Conservation (phyloP, 169 alveolate species). For the Plasmodium gonderi region DNA sequence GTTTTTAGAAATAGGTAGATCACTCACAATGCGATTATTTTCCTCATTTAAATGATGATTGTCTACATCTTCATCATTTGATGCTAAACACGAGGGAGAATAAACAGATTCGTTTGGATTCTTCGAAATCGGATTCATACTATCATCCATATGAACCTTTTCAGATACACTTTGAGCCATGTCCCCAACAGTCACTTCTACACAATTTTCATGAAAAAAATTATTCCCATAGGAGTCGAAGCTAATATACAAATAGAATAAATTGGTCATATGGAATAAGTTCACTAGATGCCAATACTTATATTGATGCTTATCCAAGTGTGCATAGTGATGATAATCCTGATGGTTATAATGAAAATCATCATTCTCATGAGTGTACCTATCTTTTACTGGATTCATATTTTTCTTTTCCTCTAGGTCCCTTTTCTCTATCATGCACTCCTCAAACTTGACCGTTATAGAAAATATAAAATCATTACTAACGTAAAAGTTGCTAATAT, state of each 20-base stretch:
- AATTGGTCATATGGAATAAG: slow-evolving; percentile 1
- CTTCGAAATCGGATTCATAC: background rate
- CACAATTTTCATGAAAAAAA: slow-evolving; percentile 21
- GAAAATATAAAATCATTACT: slow-evolving; percentile 48
- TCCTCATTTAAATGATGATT: background rate
- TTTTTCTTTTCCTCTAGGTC: slow-evolving; percentile 1
- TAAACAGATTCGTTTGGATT: background rate
- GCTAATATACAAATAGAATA: slow-evolving; percentile 34
- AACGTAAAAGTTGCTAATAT: slow-evolving; percentile 59
- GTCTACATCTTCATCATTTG: background rate
- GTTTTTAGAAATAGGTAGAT: background rate
- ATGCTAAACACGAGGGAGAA: background rate
- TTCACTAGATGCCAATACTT: slow-evolving; percentile 41
- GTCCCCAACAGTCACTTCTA: slow-evolving; percentile 36
- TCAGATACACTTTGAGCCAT: slow-evolving; percentile 3
- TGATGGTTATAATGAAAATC: background rate
- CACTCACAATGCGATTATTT: background rate
- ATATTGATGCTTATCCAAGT: slow-evolving; percentile 9
- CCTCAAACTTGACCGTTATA: slow-evolving; percentile 52
- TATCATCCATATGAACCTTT: background rate
- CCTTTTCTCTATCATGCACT: slow-evolving; percentile 1
- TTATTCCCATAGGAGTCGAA: slow-evolving; percentile 3
- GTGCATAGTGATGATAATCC: too few relatives aligned
- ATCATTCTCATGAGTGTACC: background rate
- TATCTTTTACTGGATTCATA: too few relatives aligned